Percentiles rank a stretch among this genome's conserved stretches.
Conservation (phyloP, 495 filamentous ascomycete species). For the Penicillium odoratum region DNA sequence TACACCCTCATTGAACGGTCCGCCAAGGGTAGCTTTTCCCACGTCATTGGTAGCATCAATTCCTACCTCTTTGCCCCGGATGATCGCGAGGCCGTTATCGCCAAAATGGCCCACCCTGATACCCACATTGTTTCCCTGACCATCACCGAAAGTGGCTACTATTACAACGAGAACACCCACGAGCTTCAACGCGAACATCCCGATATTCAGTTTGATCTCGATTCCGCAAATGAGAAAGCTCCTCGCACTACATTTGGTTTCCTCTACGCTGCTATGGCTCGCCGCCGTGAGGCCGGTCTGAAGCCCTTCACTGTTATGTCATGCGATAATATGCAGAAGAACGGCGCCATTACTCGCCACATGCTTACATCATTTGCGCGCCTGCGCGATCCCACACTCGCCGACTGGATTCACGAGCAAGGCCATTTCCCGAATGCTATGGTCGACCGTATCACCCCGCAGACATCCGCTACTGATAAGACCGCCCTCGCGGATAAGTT, state of each 20-base stretch:
- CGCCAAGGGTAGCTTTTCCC: conserved; percentile 43
- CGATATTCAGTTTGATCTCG: conserved; percentile 48
- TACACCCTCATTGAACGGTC: conserved; percentile 52
- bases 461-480: conserved; percentile 43
- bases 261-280: conserved; percentile 46
- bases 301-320: conserved; percentile 52
- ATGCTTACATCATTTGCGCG: conserved; percentile 50
- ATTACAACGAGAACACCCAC: conserved; percentile 54
- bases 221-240: conserved; percentile 29
- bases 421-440: conserved; percentile 51
- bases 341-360: conserved; percentile 49
- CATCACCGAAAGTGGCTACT: conserved; percentile 54
- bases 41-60: conserved; percentile 50
- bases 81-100: conserved; percentile 47
- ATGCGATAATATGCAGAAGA: conserved; percentile 55
- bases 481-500: conserved; percentile 36
- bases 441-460: conserved; percentile 52
- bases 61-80: conserved; percentile 50
- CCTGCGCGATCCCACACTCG: conserved; percentile 40
- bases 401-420: conserved; percentile 44
- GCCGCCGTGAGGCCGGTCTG: conserved; percentile 41
- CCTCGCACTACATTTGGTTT: conserved; percentile 50
- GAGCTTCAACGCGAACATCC: conserved; percentile 45
- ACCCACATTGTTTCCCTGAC: conserved; percentile 54
- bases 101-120: conserved; percentile 52